These are phyloP conservation scores for Cucumis variabilis DNA, from an alignment of 331 rosid genomes.

Conservation along the genomic window DNA sequence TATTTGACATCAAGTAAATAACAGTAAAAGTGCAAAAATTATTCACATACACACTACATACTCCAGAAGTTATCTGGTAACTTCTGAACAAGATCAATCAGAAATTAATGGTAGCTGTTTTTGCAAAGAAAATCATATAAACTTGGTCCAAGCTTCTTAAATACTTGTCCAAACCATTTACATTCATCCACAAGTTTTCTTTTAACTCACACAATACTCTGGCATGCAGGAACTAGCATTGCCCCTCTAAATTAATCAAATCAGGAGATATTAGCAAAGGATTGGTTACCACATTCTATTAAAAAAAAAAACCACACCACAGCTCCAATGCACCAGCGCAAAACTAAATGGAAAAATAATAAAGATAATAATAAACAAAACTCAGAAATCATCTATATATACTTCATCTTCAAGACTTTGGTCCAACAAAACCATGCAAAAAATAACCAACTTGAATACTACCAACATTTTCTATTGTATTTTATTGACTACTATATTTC, in stretches of 20 bases:
- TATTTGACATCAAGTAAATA: conserved; percentile 37
- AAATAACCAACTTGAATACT: no score
- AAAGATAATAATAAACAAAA: no score
- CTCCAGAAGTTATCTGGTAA: conserved; percentile 91
- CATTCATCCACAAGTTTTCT: conserved; percentile 78
- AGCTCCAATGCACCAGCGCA: no score
- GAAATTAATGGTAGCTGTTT: conserved; percentile 89
- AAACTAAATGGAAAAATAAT: no score
- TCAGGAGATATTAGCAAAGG: conserved; percentile 58
- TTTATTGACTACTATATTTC: no score
- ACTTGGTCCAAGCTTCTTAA: conserved; percentile 98
- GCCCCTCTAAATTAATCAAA: conserved; percentile 63
- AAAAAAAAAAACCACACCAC: no score
- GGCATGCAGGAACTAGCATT: conserved; percentile 56
- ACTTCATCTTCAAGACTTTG: no score
- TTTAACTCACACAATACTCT: conserved; percentile 75
- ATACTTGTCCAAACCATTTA: conserved; percentile 86
- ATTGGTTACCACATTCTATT: no score
- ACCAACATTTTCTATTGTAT: no score
- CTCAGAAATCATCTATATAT: no score
- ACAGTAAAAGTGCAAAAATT: conserved; percentile 65
- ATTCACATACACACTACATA: conserved; percentile 95
- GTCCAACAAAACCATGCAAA: no score
- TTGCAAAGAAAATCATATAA: conserved; percentile 91
- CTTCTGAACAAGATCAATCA: conserved; percentile 92